phyloP scores from a whole-genome alignment of 2,329 filamentous ascomycete species.

The Epichloe glyceriae region DNA sequence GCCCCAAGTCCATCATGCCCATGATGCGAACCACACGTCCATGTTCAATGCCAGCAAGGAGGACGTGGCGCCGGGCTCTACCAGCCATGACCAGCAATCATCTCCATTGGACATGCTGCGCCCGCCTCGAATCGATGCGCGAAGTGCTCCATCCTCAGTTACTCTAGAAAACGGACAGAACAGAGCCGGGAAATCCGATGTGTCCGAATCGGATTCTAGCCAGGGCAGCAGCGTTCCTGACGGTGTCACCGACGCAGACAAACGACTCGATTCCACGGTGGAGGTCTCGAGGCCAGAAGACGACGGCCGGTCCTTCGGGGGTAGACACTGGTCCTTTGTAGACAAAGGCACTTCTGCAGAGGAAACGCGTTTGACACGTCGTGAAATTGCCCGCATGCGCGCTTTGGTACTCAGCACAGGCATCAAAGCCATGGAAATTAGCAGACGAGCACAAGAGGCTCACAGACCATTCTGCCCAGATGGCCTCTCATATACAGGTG shows the following conservation, averaged over 20 bases:
- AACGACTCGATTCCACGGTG: conserved; percentile 21
- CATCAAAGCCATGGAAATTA: conserved; percentile 79
- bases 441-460: conserved; percentile 45
- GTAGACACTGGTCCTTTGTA: conserved; percentile 39
- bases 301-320: conserved; percentile 11
- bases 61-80: conserved; percentile 5
- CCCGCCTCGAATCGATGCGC: conserved; percentile 35
- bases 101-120: conserved; percentile 35
- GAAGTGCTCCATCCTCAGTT: conserved; percentile 25
- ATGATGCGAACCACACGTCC: conserved; percentile 13
- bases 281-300: conserved; percentile 15
- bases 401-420: conserved; percentile 70
- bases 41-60: conserved; percentile 8
- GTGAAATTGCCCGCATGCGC: conserved; percentile 69
- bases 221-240: conserved; percentile 14
- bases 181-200: conserved; percentile 18
- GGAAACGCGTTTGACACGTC: conserved; percentile 36
- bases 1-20: conserved; percentile 33
- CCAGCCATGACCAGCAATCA: conserved; percentile 23
- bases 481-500: conserved; percentile 10
- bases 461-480: conserved; percentile 21
- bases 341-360: conserved; percentile 26
- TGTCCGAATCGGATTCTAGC: conserved; percentile 26
- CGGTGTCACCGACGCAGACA: conserved; percentile 20
- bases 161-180: conserved; percentile 14